Evolutionary conservation across 768 basidiomycete genomes (phyloP).

Genomic region (Pleurotus tuber-regium): DNA sequence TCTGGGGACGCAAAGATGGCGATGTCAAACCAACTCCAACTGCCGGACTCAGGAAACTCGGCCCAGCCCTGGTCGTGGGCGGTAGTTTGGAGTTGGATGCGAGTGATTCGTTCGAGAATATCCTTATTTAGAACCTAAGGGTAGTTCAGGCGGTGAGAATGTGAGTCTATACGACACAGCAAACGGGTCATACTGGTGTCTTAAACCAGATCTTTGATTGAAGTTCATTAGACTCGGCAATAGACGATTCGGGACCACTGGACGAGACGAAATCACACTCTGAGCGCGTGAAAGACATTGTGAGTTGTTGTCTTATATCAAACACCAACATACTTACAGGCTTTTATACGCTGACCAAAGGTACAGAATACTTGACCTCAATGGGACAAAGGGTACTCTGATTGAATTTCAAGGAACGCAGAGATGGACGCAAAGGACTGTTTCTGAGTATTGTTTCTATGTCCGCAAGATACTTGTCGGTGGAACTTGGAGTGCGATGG

Average conservation of each 20-base stretch:
- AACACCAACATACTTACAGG: too few relatives aligned
- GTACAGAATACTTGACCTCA: too few relatives aligned
- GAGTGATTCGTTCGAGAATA: neutral
- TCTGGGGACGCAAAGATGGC: slow-evolving; percentile 25
- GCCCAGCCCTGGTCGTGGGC: slow-evolving; percentile 21
- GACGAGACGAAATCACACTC: neutral
- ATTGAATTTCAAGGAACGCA: too few relatives aligned
- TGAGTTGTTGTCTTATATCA: too few relatives aligned
- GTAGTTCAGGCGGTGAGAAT: neutral
- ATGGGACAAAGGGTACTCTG: too few relatives aligned
- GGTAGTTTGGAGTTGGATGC: slow-evolving; percentile 26
- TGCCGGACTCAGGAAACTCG: slow-evolving; percentile 15
- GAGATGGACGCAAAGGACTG: too few relatives aligned
- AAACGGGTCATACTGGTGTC: neutral
- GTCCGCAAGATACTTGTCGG: too few relatives aligned
- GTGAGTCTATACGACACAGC: too few relatives aligned
- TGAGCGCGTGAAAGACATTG: neutral
- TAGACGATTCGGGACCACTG: neutral
- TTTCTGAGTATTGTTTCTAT: too few relatives aligned
- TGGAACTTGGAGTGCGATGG: too few relatives aligned
- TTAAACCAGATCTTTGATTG: neutral
- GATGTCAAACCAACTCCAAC: slow-evolving; percentile 33
- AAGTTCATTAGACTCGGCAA: neutral
- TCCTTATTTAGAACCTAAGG: neutral
- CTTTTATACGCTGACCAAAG: too few relatives aligned